Base-by-base conservation (phyloP, 2,329 filamentous ascomycete genomes). In the Chaetomiaceae sp. region DNA sequence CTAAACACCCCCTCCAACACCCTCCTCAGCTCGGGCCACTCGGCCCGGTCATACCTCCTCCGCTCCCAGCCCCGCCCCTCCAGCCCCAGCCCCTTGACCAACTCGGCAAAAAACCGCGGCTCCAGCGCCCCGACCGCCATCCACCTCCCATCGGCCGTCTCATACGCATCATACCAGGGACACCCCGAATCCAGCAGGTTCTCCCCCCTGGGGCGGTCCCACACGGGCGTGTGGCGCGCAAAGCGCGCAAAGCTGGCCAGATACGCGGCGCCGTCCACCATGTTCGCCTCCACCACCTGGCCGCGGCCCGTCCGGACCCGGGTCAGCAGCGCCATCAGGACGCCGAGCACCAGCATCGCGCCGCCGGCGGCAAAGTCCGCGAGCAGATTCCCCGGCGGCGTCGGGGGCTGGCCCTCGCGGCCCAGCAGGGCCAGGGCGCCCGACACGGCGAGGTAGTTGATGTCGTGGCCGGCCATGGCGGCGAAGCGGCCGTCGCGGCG, bases 301-400 rank as follows among this genome's bases (percentile, higher is more conserved):
- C 92, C 92, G 2, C 72, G 73, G 0, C 89, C 89, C 25, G 5
- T 27, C 25, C 25, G 5, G 9, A 27, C 73, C 30, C 90, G 75
- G 13, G 82, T 77, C 9, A 95, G 64, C 54, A 97, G 70, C 0
- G 94, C 92, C 18, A 96, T 75, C 51, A 96, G 69, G 4, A 97
- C 82, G 0, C 91, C 92, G 54, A 90, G 75, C 63, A 94, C 89
- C 37, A 94, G 84, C 59, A 84, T 84, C 0, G 87, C 85, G 30
- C 92, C 92, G 18, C 92, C 92, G 29, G 90, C 92, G 0, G 89
- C 94, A 61, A 97, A 97, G 67, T 97, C 92, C 0, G 84, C 92
- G 1, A 97, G 73, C 16, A 97, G 78, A 64, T 97, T 97, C 5
- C 76, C 82, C 0, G 94, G 94, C 16, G 91, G 79, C 56, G 86